Base-by-base conservation (phyloP, 2,329 filamentous ascomycete species). In the Claviceps capensis region DNA sequence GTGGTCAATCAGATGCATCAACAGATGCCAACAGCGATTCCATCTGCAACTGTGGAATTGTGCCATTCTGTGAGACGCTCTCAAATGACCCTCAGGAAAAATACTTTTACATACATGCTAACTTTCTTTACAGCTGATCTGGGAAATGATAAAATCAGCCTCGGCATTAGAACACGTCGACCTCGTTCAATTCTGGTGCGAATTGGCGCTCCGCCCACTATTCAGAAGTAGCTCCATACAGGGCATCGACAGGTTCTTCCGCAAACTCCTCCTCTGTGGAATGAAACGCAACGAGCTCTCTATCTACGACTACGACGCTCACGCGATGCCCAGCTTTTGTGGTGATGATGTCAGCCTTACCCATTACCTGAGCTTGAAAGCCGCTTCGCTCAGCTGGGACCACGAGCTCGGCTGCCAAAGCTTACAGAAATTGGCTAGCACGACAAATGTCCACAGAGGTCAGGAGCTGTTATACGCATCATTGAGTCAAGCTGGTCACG, bases 391-490 rank as follows among this genome's bases (percentile, higher is more conserved):
- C 47, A 72, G 68, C 17, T 72, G 72, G 53, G 78, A 90, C 58
- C 62, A 67, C 40, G 74, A 79, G 1, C 62, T 75, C 63, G 83
- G 83, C n/a, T 65, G 71, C 19, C 73, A 81, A 46, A 87, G 83
- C 60, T 74, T 95, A 2, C 70, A 79, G 26, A 64, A 68, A 2
- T 69, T 26, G 76, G 74, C 52, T 72, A 72, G 63, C 70, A 6
- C 71, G 73, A 0, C 63, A 70, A 1, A 73, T 76, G 22, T 38
- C 76, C 82, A 37, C 52, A 45, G 60, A 34, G 58, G 56, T 2
- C 70, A 73, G 19, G 79, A 81, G 14, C 78, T 88, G 44, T 71
- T 96, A 1, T 88, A 90, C 57, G 86, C 88, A 1, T 95, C 89
- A 59, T 79, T 88, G 22, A 69, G 88, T 30, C 88, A 94, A 63